phyloP scores from a whole-genome alignment of 345 rosid genomes.

The Zanthoxylum bungeanum region DNA sequence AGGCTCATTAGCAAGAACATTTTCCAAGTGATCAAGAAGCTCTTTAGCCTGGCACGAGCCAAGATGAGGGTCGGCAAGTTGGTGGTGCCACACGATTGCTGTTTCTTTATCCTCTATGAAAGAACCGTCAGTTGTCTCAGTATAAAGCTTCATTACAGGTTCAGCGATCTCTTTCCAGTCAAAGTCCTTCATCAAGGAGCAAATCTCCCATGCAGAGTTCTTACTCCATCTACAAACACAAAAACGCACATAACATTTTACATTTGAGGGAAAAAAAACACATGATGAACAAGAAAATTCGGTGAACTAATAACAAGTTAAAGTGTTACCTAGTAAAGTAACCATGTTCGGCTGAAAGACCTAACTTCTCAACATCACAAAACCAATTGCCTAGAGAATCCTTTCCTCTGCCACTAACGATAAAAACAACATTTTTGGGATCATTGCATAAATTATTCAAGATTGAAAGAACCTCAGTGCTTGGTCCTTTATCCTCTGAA shows the following conservation, averaged over 20 bases:
- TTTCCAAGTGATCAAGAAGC: slow-evolving; percentile 83
- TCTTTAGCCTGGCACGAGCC: slow-evolving; percentile 81
- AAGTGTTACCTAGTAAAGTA: slow-evolving; percentile 58
- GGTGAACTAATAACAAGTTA: background rate
- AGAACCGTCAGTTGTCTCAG: slow-evolving; percentile 81
- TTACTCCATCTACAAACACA: slow-evolving; percentile 57
- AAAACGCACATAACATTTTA: no score
- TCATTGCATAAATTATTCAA: slow-evolving; percentile 62
- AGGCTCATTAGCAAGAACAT: slow-evolving; percentile 79
- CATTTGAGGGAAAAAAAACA: no score
- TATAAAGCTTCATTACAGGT: slow-evolving; percentile 78
- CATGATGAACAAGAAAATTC: background rate
- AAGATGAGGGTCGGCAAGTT: slow-evolving; percentile 65
- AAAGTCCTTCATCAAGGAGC: slow-evolving; percentile 33
- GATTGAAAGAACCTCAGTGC: slow-evolving; percentile 44
- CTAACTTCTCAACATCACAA: slow-evolving; percentile 54
- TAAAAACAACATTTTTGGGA: slow-evolving; percentile 65
- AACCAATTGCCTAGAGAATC: slow-evolving; percentile 74
- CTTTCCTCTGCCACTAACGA: slow-evolving; percentile 84
- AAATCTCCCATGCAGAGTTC: slow-evolving; percentile 57
- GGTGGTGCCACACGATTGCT: slow-evolving; percentile 87
- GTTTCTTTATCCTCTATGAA: slow-evolving; percentile 73
- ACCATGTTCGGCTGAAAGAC: slow-evolving; percentile 89
- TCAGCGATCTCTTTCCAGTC: slow-evolving; percentile 66
- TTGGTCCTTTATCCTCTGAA: slow-evolving; percentile 56